Evolutionary conservation across 2,329 filamentous ascomycete genomes (phyloP).

Genomic region (Aspergillus ibericus): DNA sequence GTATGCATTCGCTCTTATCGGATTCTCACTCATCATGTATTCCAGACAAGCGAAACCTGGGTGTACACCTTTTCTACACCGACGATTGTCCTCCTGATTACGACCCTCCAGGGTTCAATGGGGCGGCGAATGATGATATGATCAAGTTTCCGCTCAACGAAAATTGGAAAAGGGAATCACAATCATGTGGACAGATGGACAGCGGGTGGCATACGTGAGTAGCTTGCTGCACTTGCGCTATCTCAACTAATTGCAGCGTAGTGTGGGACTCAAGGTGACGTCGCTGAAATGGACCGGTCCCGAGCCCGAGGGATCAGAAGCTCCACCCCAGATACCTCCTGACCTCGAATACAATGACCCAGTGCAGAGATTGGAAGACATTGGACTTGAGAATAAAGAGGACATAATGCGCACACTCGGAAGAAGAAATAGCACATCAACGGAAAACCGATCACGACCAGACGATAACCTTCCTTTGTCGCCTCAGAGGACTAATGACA

Average conservation of each 20-base stretch:
- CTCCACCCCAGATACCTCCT: constrained; percentile 26
- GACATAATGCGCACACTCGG: not conserved
- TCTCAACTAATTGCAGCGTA: constrained; percentile 19
- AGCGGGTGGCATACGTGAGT: constrained; percentile 44
- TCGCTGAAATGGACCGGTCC: constrained; percentile 34
- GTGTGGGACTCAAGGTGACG: constrained; percentile 36
- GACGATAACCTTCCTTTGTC: not conserved
- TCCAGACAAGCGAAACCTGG: constrained; percentile 42
- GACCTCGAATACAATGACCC: constrained; percentile 33
- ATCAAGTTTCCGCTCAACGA: constrained; percentile 40
- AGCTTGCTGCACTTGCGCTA: not conserved
- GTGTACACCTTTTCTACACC: constrained; percentile 48
- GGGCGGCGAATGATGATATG: constrained; percentile 22
- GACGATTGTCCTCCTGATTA: constrained; percentile 41
- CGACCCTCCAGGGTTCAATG: constrained; percentile 44
- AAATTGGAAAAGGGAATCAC: constrained; percentile 40
- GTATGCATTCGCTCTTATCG: not conserved
- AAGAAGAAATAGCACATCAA: not conserved
- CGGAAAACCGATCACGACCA: not conserved
- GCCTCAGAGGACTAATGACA: constrained; percentile 8
- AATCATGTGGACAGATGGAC: constrained; percentile 34
- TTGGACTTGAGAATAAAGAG: constrained; percentile 24
- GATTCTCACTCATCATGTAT: not conserved
- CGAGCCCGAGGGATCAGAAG: constrained; percentile 24
- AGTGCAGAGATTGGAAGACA: constrained; percentile 25